Evolutionary conservation across 2,329 filamentous ascomycete species (phyloP).

Genomic region (Sphaerulina musiva): DNA sequence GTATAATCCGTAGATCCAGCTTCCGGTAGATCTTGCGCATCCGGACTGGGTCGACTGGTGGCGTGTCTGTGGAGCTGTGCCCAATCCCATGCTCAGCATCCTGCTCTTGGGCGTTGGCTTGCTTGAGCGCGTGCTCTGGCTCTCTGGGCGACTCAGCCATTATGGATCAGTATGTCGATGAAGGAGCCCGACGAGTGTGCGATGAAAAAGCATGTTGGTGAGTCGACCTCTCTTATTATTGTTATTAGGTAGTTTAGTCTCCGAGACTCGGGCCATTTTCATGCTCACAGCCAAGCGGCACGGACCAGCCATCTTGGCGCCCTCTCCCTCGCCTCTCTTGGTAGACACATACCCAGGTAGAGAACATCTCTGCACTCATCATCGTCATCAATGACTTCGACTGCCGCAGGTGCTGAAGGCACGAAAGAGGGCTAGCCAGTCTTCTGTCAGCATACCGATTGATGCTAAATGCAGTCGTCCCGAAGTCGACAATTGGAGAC

Average conservation of each 20-base stretch:
- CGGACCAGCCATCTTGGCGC: too few species aligned
- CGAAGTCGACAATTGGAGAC: background rate
- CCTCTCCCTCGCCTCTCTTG: too few species aligned
- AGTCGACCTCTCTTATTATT: background rate
- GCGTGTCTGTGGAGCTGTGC: background rate
- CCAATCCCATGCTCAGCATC: background rate
- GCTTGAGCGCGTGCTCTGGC: background rate
- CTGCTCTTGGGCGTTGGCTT: background rate
- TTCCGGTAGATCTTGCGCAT: slow-evolving; percentile 23
- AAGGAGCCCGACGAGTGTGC: background rate
- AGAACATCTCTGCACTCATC: too few species aligned
- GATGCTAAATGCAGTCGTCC: background rate
- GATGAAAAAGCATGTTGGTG: background rate
- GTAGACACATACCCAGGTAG: too few species aligned
- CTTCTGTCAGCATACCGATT: too few species aligned
- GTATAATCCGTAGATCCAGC: slow-evolving; percentile 30
- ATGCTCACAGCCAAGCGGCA: background rate
- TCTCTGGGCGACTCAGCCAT: background rate
- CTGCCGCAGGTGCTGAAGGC: too few species aligned
- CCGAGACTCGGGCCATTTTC: background rate
- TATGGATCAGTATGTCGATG: background rate
- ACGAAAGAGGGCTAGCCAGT: too few species aligned
- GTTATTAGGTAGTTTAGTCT: background rate
- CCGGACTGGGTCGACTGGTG: slow-evolving; percentile 5
- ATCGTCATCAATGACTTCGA: too few species aligned